These are phyloP conservation scores for Mycena latifolia DNA, from an alignment of 768 basidiomycete species.

Conservation along the genomic window DNA sequence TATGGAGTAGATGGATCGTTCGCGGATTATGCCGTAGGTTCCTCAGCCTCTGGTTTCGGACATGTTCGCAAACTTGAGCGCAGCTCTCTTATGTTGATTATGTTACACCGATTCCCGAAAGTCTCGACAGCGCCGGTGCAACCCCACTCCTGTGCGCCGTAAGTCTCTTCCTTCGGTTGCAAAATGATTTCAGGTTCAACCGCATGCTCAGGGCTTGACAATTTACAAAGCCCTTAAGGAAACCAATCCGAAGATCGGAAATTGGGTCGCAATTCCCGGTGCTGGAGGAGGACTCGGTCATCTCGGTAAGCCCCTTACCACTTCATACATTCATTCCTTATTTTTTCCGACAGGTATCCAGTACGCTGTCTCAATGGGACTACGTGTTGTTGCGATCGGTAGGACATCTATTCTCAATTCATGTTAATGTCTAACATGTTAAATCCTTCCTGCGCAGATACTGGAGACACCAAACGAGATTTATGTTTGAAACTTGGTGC, in stretches of 20 bases:
- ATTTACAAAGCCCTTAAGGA: constrained; percentile 86
- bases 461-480: constrained; percentile 75
- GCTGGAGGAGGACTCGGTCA: constrained; percentile 87
- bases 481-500: constrained; percentile 66
- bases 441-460: constrained; percentile 66
- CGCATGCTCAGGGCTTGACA: constrained; percentile 70
- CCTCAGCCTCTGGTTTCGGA: neutral
- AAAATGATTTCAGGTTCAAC: neutral
- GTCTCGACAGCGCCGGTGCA: constrained; percentile 70
- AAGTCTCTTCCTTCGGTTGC: constrained; percentile 30
- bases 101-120: constrained; percentile 83
- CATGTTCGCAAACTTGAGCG: neutral
- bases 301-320: constrained; percentile 57
- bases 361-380: constrained; percentile 81
- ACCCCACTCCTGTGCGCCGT: constrained; percentile 83
- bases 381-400: constrained; percentile 71
- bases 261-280: constrained; percentile 81
- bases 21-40: constrained; percentile 67
- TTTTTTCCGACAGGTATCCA: constrained; percentile 66
- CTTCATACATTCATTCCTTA: neutral
- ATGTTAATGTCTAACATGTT: constrained; percentile 37
- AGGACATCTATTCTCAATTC: constrained; percentile 36
- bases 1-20: constrained; percentile 80
- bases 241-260: constrained; percentile 66
- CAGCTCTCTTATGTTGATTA: constrained; percentile 74